Evolutionary conservation across 163 green algal genomes (phyloP).

Genomic region (Prototheca wickerhamii): DNA sequence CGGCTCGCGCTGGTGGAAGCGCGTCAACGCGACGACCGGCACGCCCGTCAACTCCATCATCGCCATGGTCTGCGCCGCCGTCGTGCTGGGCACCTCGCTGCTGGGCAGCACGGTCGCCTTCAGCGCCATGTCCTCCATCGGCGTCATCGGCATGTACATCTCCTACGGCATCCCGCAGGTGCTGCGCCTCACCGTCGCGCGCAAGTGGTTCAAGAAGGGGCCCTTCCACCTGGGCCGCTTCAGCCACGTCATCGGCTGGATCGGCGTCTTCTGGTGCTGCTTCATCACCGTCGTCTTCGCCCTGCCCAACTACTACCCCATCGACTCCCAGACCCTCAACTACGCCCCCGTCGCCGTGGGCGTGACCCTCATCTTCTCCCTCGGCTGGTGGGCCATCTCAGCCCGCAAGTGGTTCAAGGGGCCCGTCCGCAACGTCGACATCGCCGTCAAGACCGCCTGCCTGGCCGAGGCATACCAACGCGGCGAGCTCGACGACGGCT

Average conservation of each 20-base stretch:
- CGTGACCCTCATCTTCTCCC: conserved; percentile 28
- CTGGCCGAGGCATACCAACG: conserved; percentile 14
- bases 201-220: conserved; percentile 36
- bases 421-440: conserved; percentile 13
- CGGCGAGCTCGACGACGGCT: no score
- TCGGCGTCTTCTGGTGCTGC: conserved; percentile 39
- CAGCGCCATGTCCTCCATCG: conserved; percentile 24
- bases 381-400: conserved; percentile 29
- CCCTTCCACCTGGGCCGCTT: conserved; percentile 51
- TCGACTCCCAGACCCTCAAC: conserved; percentile 45
- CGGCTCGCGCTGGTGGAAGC: conserved; percentile 11
- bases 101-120: conserved; percentile 30
- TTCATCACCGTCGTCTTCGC: conserved; percentile 47
- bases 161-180: conserved; percentile 44
- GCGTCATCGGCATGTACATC: conserved; percentile 46
- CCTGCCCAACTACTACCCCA: conserved; percentile 42
- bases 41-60: conserved; percentile 40
- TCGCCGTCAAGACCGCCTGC: conserved; percentile 7
- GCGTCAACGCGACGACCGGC: conserved; percentile 15
- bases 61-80: conserved; percentile 29
- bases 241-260: conserved; percentile 33
- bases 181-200: conserved; percentile 32
- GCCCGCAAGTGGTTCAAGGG: conserved; percentile 25
- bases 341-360: conserved; percentile 45
- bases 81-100: conserved; percentile 25